Percentiles rank a stretch among this genome's conserved stretches.
Conservation (phyloP, 495 filamentous ascomycete genomes). For the Annulohypoxylon nitens region DNA sequence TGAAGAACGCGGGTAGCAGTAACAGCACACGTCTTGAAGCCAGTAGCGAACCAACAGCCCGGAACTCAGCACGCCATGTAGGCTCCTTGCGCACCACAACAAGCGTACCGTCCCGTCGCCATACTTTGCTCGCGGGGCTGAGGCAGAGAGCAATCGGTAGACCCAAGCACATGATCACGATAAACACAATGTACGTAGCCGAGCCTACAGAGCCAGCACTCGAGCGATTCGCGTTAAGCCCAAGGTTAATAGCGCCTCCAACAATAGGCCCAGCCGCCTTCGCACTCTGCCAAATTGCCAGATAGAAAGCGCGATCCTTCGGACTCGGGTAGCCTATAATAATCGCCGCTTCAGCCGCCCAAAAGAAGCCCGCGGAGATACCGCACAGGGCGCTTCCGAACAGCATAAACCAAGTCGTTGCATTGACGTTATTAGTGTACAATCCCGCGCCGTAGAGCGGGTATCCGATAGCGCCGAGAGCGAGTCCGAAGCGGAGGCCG, state of each 20-base stretch:
- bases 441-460: constrained; percentile 45
- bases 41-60: constrained; percentile 43
- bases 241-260: constrained; percentile 47
- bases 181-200: constrained; percentile 47
- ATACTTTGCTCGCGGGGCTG: constrained; percentile 41
- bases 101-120: constrained; percentile 44
- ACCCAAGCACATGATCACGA: constrained; percentile 46
- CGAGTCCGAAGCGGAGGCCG: constrained; percentile 49
- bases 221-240: constrained; percentile 42
- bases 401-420: constrained; percentile 46
- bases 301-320: constrained; percentile 40
- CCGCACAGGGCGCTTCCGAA: constrained; percentile 47
- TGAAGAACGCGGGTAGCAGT: constrained; percentile 53
- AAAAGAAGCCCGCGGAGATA: constrained; percentile 47
- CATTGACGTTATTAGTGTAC: constrained; percentile 45
- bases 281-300: constrained; percentile 52
- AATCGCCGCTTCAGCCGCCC: constrained; percentile 47
- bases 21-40: constrained; percentile 44
- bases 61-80: constrained; percentile 51
- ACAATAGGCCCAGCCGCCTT: constrained; percentile 50
- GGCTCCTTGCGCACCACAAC: constrained; percentile 46
- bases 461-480: constrained; percentile 46
- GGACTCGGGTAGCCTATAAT: constrained; percentile 48
- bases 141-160: constrained; percentile 45
- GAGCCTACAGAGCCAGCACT: constrained; percentile 39